Base-by-base conservation (phyloP, 306 rosid genomes). In the Cicer bijugum region DNA sequence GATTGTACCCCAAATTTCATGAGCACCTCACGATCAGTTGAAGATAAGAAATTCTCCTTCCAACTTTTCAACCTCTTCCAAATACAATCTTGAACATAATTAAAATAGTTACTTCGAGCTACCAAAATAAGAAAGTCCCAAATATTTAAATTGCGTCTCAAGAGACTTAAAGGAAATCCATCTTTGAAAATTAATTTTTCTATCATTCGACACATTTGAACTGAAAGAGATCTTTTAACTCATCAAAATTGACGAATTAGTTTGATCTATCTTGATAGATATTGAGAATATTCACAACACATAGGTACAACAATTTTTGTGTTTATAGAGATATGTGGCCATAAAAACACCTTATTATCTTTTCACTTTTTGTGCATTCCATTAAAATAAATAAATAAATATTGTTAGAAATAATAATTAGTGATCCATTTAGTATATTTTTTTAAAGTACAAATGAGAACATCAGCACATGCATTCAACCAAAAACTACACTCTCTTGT, bases 401-500 rank as follows among this genome's bases (percentile, higher is more conserved):
- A 28, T 28, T 28, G 4, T 28, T 28, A n/a, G 33, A 28, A 28
- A 28, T 28, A 28, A 28, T 28, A 19, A 16, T 16, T 16, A 0
- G 17, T 16, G 17, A 16, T 0, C 17, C 17, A 16, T 16, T 16
- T 16, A 16, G 17, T 16, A 16, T 16, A 16, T 16, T 16, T 16
- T 16, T 16, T 16, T 16, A 16, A 16, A 16, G 17, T 16, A 16
- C 17, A 16, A 0, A 16, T 16, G 17, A 16, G 17, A 16, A 16
- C 14, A n/a, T 7, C 12, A 44, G 55, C 10, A 14, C 33, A 8
- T 69, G 48, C 51, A 37, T 69, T 15, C 5, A 15, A 51, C 48
- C 60, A 66, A 63, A 81, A 45, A 20, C 51, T 47, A 43, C 80
- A 37, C 39, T 48, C 39, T 48, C 45, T 6, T 48, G 63, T 45